Base-by-base conservation (phyloP, 495 filamentous ascomycete species). In the Platismatia glauca region DNA sequence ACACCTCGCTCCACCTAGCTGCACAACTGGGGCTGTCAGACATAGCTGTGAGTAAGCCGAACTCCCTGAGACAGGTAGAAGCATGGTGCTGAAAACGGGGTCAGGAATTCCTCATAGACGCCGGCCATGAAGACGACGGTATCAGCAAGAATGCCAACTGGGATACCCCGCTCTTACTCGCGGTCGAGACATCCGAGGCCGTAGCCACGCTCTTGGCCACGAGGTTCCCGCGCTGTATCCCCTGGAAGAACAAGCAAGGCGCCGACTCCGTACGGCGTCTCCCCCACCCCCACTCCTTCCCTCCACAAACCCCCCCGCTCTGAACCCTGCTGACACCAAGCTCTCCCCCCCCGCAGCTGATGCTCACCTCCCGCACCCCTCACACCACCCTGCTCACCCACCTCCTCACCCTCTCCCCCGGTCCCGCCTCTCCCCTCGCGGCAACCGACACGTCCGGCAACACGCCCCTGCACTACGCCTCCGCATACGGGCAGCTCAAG, bases 1-100 rank as follows among this genome's bases (percentile, higher is more conserved):
- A 91, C 72, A 91, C 89, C 18, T 87, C 82, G 55, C 80, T 95
- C 15, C 90, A 95, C 72, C 79, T 94, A 12, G 85, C 89, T 35
- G 85, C 86, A 33, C 77, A 79, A 37, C 79, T 87, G 55, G 89
- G 88, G n/a, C 80, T 84, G 67, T 72, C 84, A 16, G 70, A 80
- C 20, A 86, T 91, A 64, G 82, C 81, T 71, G 73, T 79, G 64
- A 37, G 73, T 69, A 35, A 33, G 46, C 24, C 46, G 4, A 16
- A 22, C 20, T 11, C 24, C 33, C 44, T 27, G 18, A 9, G 2
- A 6, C 18, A 39, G 29, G 12, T 5, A 12, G 35, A 20, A 24
- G 9, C 38, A 59, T 20, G 9, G 37, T 46, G 6, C 18, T 57
- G 22, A 59, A 46, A 11, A 61, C 4, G 1, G 22, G 24, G 29